Evolutionary conservation across 495 filamentous ascomycete genomes (phyloP), one percentile per base, ranked within the genome.

Genomic region (Podospora appendiculata): DNA sequence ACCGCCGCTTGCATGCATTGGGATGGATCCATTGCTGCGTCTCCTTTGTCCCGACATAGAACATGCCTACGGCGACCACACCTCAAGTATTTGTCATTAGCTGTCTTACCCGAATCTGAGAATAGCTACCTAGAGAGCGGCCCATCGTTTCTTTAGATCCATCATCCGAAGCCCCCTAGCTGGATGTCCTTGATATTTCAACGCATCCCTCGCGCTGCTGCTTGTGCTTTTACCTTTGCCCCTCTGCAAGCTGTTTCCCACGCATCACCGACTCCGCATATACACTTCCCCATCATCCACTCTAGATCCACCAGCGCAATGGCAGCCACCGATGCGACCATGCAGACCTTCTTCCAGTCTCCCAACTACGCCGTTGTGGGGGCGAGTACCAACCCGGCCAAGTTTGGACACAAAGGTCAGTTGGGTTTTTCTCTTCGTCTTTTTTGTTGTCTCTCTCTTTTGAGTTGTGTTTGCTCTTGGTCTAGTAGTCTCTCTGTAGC

Each of bases 361-460:
- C 79, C 86, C 35, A 76, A 79, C 56, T 98, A 89, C 64, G 92
- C 91, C 47, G 92, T 98, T 41, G 90, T 92, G 36, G 92, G 92
- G 54, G 93, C 93, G 6, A 89, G 84, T 70, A 86, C 84, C 42
- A 88, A 93, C 67, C 70, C 87, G 45, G 68, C 73, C 54, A 95
- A 96, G 65, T 96, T 86, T 64, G 93, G 93, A n/a, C 88, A 94
- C 72, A 91, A 91, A 73, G 80, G 90, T 89, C 66, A 45, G 73
- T 47, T 2, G 25, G 25, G 25, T 25, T 41, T 57, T 47, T 47
- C n/a, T 42, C 40, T 53, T 25, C 49, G 16, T 42, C 17, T 36
- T 36, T 35, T 16, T 9, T 32, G 14, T 49, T 38, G 32, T 47
- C 41, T 35, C n/a, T 32, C 47, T 8, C 14, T n/a, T n/a, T n/a